Base-by-base conservation (phyloP, 2,329 filamentous ascomycete genomes). In the Trichoderma lentiforme region DNA sequence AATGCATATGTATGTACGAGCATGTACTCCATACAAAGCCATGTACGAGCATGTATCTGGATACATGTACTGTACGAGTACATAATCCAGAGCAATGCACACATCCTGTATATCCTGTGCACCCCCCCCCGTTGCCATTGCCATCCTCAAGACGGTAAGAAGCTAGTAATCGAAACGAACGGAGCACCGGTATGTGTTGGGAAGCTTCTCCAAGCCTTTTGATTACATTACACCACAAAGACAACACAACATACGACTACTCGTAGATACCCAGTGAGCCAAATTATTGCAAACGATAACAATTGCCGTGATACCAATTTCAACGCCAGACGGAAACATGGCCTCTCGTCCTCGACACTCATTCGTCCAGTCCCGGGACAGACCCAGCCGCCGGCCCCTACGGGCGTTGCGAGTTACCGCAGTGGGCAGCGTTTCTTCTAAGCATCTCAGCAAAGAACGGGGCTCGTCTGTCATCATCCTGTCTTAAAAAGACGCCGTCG, bases 341-440 rank as follows among this genome's bases (percentile, higher is more conserved):
- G n/a, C 47, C 11, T 53, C 47, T 53, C 47, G 21, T 53, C 51
- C 51, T 56, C 51, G 32, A 58, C 53, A 70, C 36, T 36, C 39
- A 51, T 62, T 61, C 66, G 66, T 53, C 32, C 8, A 53, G 18
- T 8, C 18, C 18, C 63, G 26, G 36, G 56, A 28, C 36, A n/a
- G 36, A 32, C 26, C 53, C 65, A 60, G 36, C 34, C 9, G 4
- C 36, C 65, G 56, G 66, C 66, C 11, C 2, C 66, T 36, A 34
- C 66, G 66, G 66, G 57, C 57, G 57, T 62, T 53, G 66, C 56
- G 39, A 62, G 66, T 62, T 70, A n/a, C 66, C 66, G 57, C 39
- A 70, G 66, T 34, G 36, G 56, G 56, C 56, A 69, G 32, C 56
- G 21, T 12, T 60, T 60, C n/a, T n/a, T 34, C 32, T 43, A 67